phyloP scores from a whole-genome alignment of 2,329 filamentous ascomycete genomes.

The Cytospora piceicola region DNA sequence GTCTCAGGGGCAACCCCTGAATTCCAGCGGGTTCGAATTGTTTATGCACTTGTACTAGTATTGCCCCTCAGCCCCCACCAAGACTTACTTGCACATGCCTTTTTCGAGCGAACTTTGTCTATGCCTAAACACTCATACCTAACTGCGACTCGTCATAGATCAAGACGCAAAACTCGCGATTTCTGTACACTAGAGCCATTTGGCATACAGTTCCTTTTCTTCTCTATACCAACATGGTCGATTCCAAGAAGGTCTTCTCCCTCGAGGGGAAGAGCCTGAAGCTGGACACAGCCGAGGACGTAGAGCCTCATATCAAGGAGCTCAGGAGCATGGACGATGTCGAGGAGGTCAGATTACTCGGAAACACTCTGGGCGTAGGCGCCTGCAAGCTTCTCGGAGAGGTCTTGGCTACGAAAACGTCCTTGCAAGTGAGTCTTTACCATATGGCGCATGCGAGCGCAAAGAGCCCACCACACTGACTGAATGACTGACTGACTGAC shows the following conservation, averaged over 20 bases:
- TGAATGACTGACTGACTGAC: neutral
- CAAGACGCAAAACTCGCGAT: neutral
- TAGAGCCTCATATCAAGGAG: conserved; percentile 79
- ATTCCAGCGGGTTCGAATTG: conserved; percentile 7
- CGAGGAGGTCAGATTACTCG: conserved; percentile 83
- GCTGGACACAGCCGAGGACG: conserved; percentile 84
- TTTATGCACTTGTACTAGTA: conserved; percentile 12
- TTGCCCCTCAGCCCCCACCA: conserved; percentile 31
- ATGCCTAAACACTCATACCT: conserved; percentile 3
- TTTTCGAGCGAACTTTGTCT: conserved; percentile 18
- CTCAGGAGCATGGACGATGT: conserved; percentile 73
- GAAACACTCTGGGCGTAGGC: conserved; percentile 90
- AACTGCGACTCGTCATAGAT: conserved; percentile 1
- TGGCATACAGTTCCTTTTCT: neutral
- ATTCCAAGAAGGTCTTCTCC: conserved; percentile 73
- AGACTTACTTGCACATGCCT: conserved; percentile 1
- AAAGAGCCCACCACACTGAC: conserved; percentile 4
- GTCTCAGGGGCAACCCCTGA: conserved; percentile 28
- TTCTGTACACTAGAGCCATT: conserved; percentile 19
- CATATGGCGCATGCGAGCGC: conserved; percentile 7
- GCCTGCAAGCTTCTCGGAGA: conserved; percentile 85
- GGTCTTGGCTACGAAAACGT: conserved; percentile 82
- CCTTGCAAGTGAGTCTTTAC: conserved; percentile 63
- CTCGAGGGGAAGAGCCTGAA: conserved; percentile 91
- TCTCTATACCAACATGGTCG: conserved; percentile 51